phyloP scores from a whole-genome alignment of 495 filamentous ascomycete species.

The Massariosphaeria phaeospora region DNA sequence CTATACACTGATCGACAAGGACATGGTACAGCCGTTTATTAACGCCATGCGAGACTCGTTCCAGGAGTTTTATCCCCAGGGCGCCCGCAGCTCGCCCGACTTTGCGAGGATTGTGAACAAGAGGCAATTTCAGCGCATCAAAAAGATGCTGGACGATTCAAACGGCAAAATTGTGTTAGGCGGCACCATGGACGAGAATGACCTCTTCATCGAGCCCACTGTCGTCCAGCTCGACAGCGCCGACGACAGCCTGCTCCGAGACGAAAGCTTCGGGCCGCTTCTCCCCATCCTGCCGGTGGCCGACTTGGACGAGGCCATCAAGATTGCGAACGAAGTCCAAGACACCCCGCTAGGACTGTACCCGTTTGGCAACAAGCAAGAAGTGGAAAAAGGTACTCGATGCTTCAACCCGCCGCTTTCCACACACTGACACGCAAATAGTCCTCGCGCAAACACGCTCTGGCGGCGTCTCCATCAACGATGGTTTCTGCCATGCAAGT shows the following conservation, averaged over 20 bases:
- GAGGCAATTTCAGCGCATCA: conserved; percentile 73
- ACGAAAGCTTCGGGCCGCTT: conserved; percentile 88
- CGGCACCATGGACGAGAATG: conserved; percentile 70
- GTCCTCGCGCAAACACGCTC: conserved; percentile 40
- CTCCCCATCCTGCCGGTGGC: conserved; percentile 72
- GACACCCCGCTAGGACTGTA: conserved; percentile 77
- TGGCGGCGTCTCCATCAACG: conserved; percentile 40
- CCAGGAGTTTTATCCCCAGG: conserved; percentile 79
- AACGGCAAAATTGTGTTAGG: conserved; percentile 82
- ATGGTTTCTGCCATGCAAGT: conserved; percentile 67
- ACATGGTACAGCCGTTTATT: conserved; percentile 65
- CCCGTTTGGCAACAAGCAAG: conserved; percentile 72
- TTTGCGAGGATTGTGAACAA: conserved; percentile 75
- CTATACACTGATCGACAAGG: conserved; percentile 76
- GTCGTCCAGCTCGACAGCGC: conserved; percentile 67
- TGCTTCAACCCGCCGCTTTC: conserved; percentile 40
- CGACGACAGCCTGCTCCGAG: conserved; percentile 69
- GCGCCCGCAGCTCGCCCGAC: conserved; percentile 67
- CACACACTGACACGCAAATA: conserved; percentile 45
- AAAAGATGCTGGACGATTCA: conserved; percentile 76
- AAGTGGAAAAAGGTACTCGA: conserved; percentile 57
- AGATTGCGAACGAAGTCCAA: conserved; percentile 67
- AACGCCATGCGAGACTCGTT: conserved; percentile 65
- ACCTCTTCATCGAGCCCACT: conserved; percentile 81
- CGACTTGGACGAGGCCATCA: conserved; percentile 74